phyloP scores from a whole-genome alignment of 345 rosid genomes.

The Euphorbia pulcherrima region DNA sequence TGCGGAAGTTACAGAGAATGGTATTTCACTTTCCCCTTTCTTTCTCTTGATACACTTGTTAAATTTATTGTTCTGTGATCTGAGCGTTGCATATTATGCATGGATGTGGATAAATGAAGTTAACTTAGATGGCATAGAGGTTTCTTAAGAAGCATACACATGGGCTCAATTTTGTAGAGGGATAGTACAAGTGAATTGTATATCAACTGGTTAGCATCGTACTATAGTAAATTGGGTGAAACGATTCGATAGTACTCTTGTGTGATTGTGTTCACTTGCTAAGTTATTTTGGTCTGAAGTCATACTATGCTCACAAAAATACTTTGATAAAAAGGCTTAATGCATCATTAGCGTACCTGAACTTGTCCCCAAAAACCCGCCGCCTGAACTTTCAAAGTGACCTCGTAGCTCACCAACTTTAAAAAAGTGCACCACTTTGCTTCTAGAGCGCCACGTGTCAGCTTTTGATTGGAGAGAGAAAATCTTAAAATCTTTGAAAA shows the following conservation, averaged over 20 bases:
- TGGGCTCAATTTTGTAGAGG: background rate
- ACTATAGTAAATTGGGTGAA: background rate
- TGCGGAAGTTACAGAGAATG: slow-evolving; percentile 71
- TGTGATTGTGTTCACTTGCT: background rate
- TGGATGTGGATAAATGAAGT: background rate
- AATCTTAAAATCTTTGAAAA: too few species aligned
- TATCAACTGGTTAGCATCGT: background rate
- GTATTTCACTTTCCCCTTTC: slow-evolving; percentile 37
- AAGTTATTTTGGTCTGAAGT: background rate
- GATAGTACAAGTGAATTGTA: background rate
- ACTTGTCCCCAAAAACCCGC: too few species aligned
- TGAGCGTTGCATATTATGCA: background rate
- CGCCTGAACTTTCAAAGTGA: too few species aligned
- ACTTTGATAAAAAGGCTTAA: too few species aligned
- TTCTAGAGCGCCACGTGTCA: too few species aligned
- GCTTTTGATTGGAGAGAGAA: too few species aligned
- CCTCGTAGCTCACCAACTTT: too few species aligned
- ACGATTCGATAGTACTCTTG: background rate
- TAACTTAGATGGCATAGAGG: background rate
- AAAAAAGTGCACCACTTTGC: too few species aligned
- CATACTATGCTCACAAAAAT: background rate
- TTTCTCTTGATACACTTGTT: slow-evolving; percentile 4
- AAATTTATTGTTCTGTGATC: background rate
- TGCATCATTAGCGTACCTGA: too few species aligned
- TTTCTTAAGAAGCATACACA: background rate